Conservation (phyloP, 2,329 filamentous ascomycete species). For the Chrysosporium keratinophilum region DNA sequence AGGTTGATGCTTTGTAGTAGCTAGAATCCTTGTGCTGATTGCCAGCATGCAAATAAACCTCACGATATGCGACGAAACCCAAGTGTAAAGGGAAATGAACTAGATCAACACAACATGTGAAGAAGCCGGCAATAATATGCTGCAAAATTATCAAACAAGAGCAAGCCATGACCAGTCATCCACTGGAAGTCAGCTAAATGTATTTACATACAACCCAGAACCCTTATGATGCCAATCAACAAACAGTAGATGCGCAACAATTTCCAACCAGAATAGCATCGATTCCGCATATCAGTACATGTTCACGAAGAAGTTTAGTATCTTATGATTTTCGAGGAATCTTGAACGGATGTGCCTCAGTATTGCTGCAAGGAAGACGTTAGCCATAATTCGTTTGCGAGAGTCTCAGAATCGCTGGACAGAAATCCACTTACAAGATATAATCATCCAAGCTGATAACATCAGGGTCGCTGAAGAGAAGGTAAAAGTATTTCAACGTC, state of each 20-base stretch:
- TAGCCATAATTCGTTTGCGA: conserved; percentile 34
- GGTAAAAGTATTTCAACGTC: conserved; percentile 85
- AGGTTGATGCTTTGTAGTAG: background rate
- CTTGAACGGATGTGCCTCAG: conserved; percentile 45
- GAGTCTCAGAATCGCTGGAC: conserved; percentile 71
- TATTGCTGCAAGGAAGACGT: conserved; percentile 29
- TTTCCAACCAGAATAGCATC: background rate
- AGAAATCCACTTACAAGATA: conserved; percentile 45
- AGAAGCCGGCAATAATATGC: background rate
- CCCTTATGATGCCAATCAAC: conserved; percentile 23
- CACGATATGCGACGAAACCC: no score
- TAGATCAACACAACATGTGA: background rate
- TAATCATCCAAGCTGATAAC: conserved; percentile 57
- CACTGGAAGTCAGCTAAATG: background rate
- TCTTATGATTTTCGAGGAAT: background rate
- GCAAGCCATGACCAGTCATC: background rate
- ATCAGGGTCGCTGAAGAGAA: conserved; percentile 61
- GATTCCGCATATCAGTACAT: background rate
- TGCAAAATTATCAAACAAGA: background rate
- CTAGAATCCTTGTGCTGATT: no score
- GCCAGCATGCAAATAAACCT: no score
- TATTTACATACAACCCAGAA: background rate
- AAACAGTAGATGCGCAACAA: conserved; percentile 11
- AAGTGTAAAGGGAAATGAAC: background rate
- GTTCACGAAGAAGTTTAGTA: background rate